A percentile compares a stretch with the other conserved stretches of the same genome.
Evolutionary conservation across 1,284 basidiomycete genomes (phyloP).

Genomic region (Cronartium quercuum): DNA sequence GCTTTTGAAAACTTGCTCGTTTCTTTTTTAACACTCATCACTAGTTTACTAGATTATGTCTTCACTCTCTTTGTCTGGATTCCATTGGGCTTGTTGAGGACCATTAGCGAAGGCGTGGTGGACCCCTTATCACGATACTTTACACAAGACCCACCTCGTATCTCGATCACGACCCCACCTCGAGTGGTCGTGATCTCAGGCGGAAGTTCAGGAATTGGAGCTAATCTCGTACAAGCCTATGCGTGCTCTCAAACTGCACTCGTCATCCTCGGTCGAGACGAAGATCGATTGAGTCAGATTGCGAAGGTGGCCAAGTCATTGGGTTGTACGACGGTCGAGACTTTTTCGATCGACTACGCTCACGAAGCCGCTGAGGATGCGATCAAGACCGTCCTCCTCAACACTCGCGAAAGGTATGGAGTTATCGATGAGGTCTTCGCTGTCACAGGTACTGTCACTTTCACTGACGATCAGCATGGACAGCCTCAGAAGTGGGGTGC

Average conservation of each 20-base stretch:
- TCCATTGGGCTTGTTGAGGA: conserved; percentile 13
- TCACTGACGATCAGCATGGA: conserved; percentile 32
- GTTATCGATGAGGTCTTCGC: conserved; percentile 28
- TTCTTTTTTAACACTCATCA: conserved; percentile 7
- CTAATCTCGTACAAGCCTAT: conserved; percentile 12
- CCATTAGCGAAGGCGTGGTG: not conserved
- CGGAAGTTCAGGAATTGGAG: conserved; percentile 35
- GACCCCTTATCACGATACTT: conserved; percentile 1
- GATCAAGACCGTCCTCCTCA: conserved; percentile 11
- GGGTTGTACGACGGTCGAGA: conserved; percentile 18
- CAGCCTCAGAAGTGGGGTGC: conserved; percentile 28
- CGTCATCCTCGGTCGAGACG: conserved; percentile 24
- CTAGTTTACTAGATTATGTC: conserved; percentile 8
- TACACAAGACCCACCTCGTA: not conserved
- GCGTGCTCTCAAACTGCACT: conserved; percentile 12
- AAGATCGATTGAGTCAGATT: conserved; percentile 20
- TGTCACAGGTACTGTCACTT: conserved; percentile 26
- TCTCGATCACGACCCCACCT: not conserved
- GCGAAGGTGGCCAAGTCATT: conserved; percentile 19
- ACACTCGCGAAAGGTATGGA: conserved; percentile 26
- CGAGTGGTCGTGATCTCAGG: conserved; percentile 24
- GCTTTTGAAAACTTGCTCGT: conserved; percentile 21
- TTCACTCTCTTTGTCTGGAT: conserved; percentile 30
- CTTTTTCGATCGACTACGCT: conserved; percentile 24
- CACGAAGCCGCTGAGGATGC: conserved; percentile 15